Base-by-base conservation (phyloP, 2,329 filamentous ascomycete genomes). In the Aspergillus bombycis region DNA sequence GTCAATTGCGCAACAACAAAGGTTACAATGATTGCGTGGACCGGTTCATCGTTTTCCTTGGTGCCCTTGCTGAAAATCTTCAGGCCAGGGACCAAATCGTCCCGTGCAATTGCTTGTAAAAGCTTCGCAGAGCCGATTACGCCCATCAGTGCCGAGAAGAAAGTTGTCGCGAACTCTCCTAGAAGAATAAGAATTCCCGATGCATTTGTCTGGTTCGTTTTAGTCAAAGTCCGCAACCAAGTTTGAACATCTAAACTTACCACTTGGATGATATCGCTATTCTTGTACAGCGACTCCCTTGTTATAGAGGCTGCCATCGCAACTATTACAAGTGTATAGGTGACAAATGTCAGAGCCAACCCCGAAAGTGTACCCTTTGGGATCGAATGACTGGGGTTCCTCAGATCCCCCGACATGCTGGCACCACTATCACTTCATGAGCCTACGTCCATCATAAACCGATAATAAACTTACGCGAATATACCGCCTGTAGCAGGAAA, bases 131-230 rank as follows among this genome's bases (percentile, higher is more conserved):
- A 90, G 1, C 91, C 92, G 67, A 96, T 92, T 45, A 96, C 85
- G 4, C 93, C 93, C 90, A 96, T 96, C 58, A 96, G 77, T 5
- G 91, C 89, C 0, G 92, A 96, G 79, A 96, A 96, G 71, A 94
- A 89, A 1, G 90, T 90, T 1, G 91, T 91, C 2, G 92, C 90
- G 69, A 93, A 90, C 76, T 96, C 93, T 62, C 93, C 93, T 1
- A 92, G 86, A 3, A 96, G 84, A 30, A 96, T 88, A 6, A 95
- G 73, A 3, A 87, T 81, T 0, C 87, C 85, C 19, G 90, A 95
- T n/a, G 93, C 71, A 71, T 90, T 96, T n/a, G 88, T 91, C 82
- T 85, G 64, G 4, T 52, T 43, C 45, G 8, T n/a, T 23, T 60
- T 70, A 41, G 70, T 67, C 36, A 45, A 11, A 41, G 45, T 45